phyloP scores from a whole-genome alignment of 2,329 filamentous ascomycete species.

The Phaeosphaeriaceae sp. region DNA sequence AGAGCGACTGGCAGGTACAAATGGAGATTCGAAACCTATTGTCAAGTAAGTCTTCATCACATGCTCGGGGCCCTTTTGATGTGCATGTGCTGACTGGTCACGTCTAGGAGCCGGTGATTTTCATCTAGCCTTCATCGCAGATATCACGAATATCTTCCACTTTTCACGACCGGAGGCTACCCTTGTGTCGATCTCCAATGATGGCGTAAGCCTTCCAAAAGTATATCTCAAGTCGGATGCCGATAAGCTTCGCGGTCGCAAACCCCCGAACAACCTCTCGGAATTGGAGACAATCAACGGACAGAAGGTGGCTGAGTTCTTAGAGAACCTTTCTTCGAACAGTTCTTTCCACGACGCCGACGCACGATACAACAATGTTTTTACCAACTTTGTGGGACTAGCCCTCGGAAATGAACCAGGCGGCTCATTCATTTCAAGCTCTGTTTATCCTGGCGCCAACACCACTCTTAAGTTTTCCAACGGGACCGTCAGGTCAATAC shows the following conservation, averaged over 20 bases:
- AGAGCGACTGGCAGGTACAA: slow-evolving; percentile 45
- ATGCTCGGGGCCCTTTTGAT: background rate
- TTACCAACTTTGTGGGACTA: slow-evolving; percentile 20
- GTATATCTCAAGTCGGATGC: slow-evolving; percentile 25
- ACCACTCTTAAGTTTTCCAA: slow-evolving; percentile 28
- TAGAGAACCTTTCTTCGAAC: slow-evolving; percentile 31
- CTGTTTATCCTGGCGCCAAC: slow-evolving; percentile 18
- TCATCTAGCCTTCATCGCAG: slow-evolving; percentile 33
- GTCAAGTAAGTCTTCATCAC: slow-evolving; percentile 2
- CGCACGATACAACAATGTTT: slow-evolving; percentile 42
- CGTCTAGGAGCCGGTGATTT: slow-evolving; percentile 33
- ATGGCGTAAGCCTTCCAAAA: slow-evolving; percentile 35
- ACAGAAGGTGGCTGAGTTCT: slow-evolving; percentile 30
- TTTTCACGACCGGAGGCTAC: slow-evolving; percentile 36
- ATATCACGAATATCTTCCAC: slow-evolving; percentile 20
- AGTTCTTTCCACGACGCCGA: slow-evolving; percentile 37
- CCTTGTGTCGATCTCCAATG: slow-evolving; percentile 31
- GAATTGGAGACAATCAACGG: slow-evolving; percentile 43
- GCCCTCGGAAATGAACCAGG: slow-evolving; percentile 28
- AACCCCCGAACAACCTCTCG: slow-evolving; percentile 27
- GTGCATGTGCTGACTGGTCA: background rate
- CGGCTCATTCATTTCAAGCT: slow-evolving; percentile 2
- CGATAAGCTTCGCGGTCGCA: background rate
- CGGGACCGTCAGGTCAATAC: slow-evolving; percentile 17
- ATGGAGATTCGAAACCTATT: slow-evolving; percentile 30